Evolutionary conservation across 805 yeast genomes (phyloP), one percentile per base, ranked within the genome.

Genomic region (Ogataea methanolica): DNA sequence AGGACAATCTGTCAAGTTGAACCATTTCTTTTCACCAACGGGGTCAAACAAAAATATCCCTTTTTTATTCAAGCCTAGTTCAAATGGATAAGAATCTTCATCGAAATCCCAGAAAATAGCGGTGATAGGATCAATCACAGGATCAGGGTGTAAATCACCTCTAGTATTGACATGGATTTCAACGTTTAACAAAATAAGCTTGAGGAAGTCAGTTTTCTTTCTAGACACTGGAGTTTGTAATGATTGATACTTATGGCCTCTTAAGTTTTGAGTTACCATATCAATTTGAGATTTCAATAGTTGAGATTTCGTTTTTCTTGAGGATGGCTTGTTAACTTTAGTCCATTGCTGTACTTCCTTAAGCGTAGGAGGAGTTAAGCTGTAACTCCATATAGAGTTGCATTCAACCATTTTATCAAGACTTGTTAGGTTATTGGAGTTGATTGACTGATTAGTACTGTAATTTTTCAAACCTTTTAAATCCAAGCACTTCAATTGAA

Each of bases 101-200:
- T 82, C 79, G 51, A 78, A 73, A 17, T 70, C 72, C 85, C 92
- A 90, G 53, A 85, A 75, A 0, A 90, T 74, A 7, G 82, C 74
- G 0, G 65, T 51, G 0, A 91, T 69, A 1, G 76, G 69, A 62
- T 92, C 96, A 1, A 53, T 39, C 4, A 56, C 47, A 0, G 97
- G 95, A 57, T 89, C 85, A 0, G 97, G 92, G 7, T 61, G 54
- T 11, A 70, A 62, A 7, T 66, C 70, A 0, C 64, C 73, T n/a
- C 79, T 61, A 0, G 85, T 76, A 39, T 75, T 75, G 0, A 78
- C 81, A 63, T 84, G 91, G 0, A 88, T 60, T 57, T 92, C 98
- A 46, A 88, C 52, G 6, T 76, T 69, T 33, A 90, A 65, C n/a
- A 80, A 71, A 0, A 84, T 72, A 57, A 90, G 58, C 23, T 74